These are phyloP conservation scores for Tephrocybe sp. DNA, from an alignment of 768 basidiomycete species.

Conservation along the genomic window DNA sequence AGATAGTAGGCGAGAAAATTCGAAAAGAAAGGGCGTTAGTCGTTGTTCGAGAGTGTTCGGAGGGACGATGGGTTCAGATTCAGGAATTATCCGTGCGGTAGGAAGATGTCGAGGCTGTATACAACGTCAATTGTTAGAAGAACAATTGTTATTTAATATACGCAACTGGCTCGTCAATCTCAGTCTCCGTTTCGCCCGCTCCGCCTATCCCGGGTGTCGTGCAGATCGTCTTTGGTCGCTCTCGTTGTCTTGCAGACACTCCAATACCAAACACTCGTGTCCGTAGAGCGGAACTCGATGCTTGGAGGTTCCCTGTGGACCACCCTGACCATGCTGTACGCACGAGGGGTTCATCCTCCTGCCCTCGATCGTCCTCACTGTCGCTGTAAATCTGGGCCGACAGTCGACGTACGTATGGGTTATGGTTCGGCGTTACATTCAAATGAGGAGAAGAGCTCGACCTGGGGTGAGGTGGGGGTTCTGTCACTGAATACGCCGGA, in stretches of 20 bases:
- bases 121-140: neutral
- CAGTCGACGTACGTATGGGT: conserved; percentile 10
- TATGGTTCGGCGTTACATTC: conserved; percentile 13
- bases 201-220: conserved; percentile 57
- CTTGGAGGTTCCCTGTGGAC: conserved; percentile 7
- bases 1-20: conserved; percentile 65
- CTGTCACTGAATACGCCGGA: conserved; percentile 19
- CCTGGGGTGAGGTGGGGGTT: conserved; percentile 16
- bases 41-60: conserved; percentile 42
- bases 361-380: conserved; percentile 25
- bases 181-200: conserved; percentile 78
- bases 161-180: conserved; percentile 74
- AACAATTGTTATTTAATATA: conserved; percentile 6
- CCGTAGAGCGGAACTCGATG: conserved; percentile 21
- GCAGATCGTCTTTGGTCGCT: conserved; percentile 51
- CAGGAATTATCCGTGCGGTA: conserved; percentile 58
- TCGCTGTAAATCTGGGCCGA: conserved; percentile 26
- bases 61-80: conserved; percentile 49
- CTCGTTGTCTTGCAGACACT: conserved; percentile 21
- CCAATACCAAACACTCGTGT: conserved; percentile 30
- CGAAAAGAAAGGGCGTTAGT: conserved; percentile 62
- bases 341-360: conserved; percentile 29
- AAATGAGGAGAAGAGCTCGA: conserved; percentile 24
- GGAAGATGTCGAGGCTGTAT: conserved; percentile 62
- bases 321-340: conserved; percentile 28